Percentiles rank a stretch among this genome's conserved stretches.
Conservation (phyloP, 148 eudicot genomes). For the Linanthus parryae region DNA sequence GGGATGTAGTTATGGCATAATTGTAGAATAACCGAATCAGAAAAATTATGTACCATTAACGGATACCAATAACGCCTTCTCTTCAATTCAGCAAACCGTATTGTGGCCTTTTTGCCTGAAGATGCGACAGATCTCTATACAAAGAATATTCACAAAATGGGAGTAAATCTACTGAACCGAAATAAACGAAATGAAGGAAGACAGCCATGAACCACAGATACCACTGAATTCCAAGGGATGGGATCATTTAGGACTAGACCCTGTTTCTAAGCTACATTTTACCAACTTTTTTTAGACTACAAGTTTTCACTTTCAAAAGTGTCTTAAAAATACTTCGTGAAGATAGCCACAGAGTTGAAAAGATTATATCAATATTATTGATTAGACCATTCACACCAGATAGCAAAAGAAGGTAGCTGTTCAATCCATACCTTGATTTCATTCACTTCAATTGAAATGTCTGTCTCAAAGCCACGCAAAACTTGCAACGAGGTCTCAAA, state of each 20-base stretch:
- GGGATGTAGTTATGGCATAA: too few relatives aligned
- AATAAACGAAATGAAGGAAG: not conserved
- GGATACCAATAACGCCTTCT: constrained; percentile 73
- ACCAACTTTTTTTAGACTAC: too few relatives aligned
- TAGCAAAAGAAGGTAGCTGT: constrained; percentile 1
- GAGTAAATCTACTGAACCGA: not conserved
- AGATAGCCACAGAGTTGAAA: too few relatives aligned
- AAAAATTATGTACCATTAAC: constrained; percentile 62
- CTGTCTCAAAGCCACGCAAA: constrained; percentile 66
- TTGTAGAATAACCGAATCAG: constrained; percentile 7
- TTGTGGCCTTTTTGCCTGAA: constrained; percentile 48
- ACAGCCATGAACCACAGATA: not conserved
- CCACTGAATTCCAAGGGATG: not conserved
- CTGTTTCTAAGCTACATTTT: too few relatives aligned
- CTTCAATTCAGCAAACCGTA: constrained; percentile 53
- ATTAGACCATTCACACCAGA: too few relatives aligned
- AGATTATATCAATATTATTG: too few relatives aligned
- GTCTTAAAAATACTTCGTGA: too few relatives aligned
- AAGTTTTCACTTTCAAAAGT: too few relatives aligned
- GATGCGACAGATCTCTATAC: constrained; percentile 69
- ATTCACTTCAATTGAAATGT: constrained; percentile 36
- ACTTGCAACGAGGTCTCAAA: constrained; percentile 87
- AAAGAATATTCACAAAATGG: constrained; percentile 8
- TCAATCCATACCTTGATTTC: constrained; percentile 44
- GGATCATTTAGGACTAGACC: too few relatives aligned